phyloP scores from a whole-genome alignment of 257 asterid genomes.

The Nicotiana noctiflora region DNA sequence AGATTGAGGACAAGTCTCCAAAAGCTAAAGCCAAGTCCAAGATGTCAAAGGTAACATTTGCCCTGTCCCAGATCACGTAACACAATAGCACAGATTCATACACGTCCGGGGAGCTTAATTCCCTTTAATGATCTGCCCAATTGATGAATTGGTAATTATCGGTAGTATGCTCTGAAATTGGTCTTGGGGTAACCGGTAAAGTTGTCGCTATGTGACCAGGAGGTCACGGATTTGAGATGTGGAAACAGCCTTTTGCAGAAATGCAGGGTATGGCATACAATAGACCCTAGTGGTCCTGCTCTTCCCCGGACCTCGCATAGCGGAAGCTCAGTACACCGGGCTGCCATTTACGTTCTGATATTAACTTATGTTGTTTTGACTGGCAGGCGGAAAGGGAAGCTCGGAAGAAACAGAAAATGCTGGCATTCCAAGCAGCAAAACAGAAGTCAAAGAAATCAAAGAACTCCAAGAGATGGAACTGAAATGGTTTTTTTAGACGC shows the following conservation, averaged over 20 bases:
- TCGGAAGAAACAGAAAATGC: slow-evolving; percentile 91
- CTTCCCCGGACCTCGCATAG: too few species aligned
- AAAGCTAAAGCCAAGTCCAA: slow-evolving; percentile 95
- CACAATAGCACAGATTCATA: neutral
- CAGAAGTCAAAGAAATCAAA: slow-evolving; percentile 71
- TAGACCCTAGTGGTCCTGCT: too few species aligned
- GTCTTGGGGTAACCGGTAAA: too few species aligned
- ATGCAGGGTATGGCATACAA: too few species aligned
- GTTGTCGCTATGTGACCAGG: too few species aligned
- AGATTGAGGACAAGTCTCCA: slow-evolving; percentile 84
- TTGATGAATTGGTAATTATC: neutral
- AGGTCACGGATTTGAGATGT: too few species aligned
- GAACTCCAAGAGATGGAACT: slow-evolving; percentile 90
- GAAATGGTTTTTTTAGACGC: slow-evolving; percentile 7
- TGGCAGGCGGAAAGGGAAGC: slow-evolving; percentile 86
- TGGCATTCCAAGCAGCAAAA: slow-evolving; percentile 91
- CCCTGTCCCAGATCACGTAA: neutral
- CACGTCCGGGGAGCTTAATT: neutral
- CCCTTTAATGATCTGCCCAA: neutral
- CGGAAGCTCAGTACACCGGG: too few species aligned
- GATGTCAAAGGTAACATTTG: slow-evolving; percentile 82
- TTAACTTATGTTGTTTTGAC: neutral
- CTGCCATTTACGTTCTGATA: too few species aligned
- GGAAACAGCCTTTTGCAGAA: too few species aligned
- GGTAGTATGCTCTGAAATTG: neutral